Evolutionary conservation across 441 rosid genomes (phyloP).

Genomic region (Geranium incanum): DNA sequence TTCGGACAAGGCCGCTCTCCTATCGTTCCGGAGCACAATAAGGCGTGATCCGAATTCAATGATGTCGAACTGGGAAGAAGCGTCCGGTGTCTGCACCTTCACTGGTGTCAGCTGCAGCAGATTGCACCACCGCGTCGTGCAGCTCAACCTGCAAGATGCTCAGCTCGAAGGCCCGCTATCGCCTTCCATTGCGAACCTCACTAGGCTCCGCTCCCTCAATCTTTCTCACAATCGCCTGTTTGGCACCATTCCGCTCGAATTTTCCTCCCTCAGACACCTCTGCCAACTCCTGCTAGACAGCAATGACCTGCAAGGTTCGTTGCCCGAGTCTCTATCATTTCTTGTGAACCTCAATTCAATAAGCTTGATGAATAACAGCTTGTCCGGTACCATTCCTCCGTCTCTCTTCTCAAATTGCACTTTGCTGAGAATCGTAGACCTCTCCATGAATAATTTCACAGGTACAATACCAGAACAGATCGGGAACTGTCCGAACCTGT

Average conservation of each 20-base stretch:
- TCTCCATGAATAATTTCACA: constrained; percentile 32
- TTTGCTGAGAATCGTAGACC: constrained; percentile 30
- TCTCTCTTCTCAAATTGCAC: constrained; percentile 45
- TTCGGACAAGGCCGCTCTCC: constrained; percentile 32
- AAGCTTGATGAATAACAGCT: constrained; percentile 19
- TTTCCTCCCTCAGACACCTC: constrained; percentile 29
- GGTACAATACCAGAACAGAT: constrained; percentile 37
- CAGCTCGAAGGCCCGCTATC: constrained; percentile 25
- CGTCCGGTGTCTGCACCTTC: constrained; percentile 30
- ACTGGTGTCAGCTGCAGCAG: constrained; percentile 25
- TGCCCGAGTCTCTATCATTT: constrained; percentile 31
- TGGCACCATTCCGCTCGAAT: constrained; percentile 25
- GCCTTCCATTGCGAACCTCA: constrained; percentile 28
- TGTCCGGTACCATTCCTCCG: constrained; percentile 36
- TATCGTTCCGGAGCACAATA: constrained; percentile 29
- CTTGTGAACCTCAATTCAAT: constrained; percentile 25
- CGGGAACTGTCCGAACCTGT: constrained; percentile 30
- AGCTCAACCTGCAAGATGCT: constrained; percentile 16
- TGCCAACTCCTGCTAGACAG: constrained; percentile 10
- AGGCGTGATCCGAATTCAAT: constrained; percentile 20
- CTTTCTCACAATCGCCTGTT: constrained; percentile 24
- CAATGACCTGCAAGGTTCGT: constrained; percentile 26
- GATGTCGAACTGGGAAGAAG: constrained; percentile 25
- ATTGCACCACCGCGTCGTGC: constrained; percentile 21
- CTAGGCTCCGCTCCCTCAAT: constrained; percentile 21